phyloP scores from a whole-genome alignment of 257 asterid species.

The Solanum rostratum region DNA sequence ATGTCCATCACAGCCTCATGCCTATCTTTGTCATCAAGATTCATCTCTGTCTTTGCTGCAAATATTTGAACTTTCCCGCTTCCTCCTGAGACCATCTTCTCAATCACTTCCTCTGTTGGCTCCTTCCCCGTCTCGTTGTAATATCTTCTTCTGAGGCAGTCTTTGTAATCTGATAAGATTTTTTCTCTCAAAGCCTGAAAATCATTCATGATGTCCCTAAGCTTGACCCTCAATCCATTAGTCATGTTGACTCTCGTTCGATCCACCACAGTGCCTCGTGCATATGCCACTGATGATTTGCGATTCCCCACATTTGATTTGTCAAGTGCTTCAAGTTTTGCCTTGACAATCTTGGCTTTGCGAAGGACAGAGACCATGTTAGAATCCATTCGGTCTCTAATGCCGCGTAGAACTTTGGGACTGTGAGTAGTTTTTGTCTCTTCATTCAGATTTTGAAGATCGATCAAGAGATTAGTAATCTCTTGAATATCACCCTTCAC shows the following conservation, averaged over 20 bases:
- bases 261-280: conserved; percentile 58
- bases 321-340: conserved; percentile 49
- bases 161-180: conserved; percentile 54
- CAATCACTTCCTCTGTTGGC: conserved; percentile 53
- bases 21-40: conserved; percentile 52
- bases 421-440: conserved; percentile 56
- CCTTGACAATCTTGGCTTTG: conserved; percentile 50
- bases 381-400: conserved; percentile 71
- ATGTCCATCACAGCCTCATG: conserved; percentile 81
- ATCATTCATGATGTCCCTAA: conserved; percentile 60
- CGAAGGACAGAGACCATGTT: conserved; percentile 59
- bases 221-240: conserved; percentile 48
- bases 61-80: conserved; percentile 31
- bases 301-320: conserved; percentile 39
- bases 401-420: conserved; percentile 61
- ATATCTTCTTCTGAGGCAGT: conserved; percentile 54
- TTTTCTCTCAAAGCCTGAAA: conserved; percentile 56
- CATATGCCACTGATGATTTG: conserved; percentile 16
- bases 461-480: conserved; percentile 51
- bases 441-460: conserved; percentile 52
- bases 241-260: conserved; percentile 56
- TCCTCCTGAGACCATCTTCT: conserved; percentile 39
- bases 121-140: conserved; percentile 50
- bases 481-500: conserved; percentile 44
- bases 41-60: conserved; percentile 17